Evolutionary conservation across 2,329 filamentous ascomycete genomes (phyloP).

Genomic region (Penicillium sp.): DNA sequence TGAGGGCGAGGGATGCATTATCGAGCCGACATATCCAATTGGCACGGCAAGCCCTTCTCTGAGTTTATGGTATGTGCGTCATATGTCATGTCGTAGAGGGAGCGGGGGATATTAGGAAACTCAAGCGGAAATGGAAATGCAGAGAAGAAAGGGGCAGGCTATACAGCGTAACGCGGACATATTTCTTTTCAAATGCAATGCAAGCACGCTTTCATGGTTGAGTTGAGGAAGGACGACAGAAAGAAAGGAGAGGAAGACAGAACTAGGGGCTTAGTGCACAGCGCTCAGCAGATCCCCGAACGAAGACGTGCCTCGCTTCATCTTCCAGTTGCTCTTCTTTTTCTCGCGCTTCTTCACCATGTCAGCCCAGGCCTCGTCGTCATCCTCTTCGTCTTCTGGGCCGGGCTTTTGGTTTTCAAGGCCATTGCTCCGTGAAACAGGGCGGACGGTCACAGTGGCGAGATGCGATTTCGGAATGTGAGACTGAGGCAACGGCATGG

Average conservation of each 20-base stretch:
- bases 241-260: conserved; percentile 8
- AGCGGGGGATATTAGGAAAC: background rate
- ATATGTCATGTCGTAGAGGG: conserved; percentile 14
- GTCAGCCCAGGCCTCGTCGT: conserved; percentile 52
- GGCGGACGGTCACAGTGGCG: conserved; percentile 31
- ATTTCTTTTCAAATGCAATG: conserved; percentile 6
- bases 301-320: conserved; percentile 41
- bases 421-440: conserved; percentile 25
- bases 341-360: conserved; percentile 52
- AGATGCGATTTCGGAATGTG: conserved; percentile 31
- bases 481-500: conserved; percentile 23
- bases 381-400: conserved; percentile 46
- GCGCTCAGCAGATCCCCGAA: conserved; percentile 42
- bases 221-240: background rate
- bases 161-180: conserved; percentile 15
- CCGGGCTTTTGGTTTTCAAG: conserved; percentile 19
- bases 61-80: conserved; percentile 22
- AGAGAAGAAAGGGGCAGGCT: conserved; percentile 12
- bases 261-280: conserved; percentile 30
- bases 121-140: background rate
- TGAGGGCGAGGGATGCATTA: background rate
- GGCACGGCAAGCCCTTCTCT: conserved; percentile 1
- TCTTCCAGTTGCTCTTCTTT: conserved; percentile 50
- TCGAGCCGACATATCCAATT: background rate
- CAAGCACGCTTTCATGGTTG: conserved; percentile 8